These are phyloP conservation scores for Brassica incana DNA, from an alignment of 345 rosid genomes.

Conservation along the genomic window DNA sequence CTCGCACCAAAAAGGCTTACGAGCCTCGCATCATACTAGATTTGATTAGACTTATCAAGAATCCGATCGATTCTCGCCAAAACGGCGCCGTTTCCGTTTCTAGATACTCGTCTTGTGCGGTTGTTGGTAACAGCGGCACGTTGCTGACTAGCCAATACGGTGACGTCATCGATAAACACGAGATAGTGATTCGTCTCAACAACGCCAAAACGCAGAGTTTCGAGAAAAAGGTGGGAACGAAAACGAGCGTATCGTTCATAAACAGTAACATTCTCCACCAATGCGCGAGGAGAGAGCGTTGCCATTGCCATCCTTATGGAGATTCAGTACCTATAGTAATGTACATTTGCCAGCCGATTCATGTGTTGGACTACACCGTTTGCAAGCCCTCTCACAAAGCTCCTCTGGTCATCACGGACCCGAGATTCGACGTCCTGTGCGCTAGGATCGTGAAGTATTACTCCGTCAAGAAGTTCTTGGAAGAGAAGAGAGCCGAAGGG, in stretches of 20 bases:
- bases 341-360: slow-evolving; percentile 87
- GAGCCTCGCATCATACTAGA: slow-evolving; percentile 65
- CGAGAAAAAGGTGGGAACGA: slow-evolving; percentile 65
- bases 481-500: slow-evolving; percentile 49
- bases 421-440: slow-evolving; percentile 77
- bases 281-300: slow-evolving; percentile 63
- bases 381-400: slow-evolving; percentile 63
- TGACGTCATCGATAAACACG: slow-evolving; percentile 70
- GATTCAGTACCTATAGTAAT: slow-evolving; percentile 58
- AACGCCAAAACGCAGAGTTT: slow-evolving; percentile 63
- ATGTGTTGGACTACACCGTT: slow-evolving; percentile 70
- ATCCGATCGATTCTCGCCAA: slow-evolving; percentile 52
- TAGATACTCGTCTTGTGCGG: slow-evolving; percentile 73
- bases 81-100: slow-evolving; percentile 26
- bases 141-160: slow-evolving; percentile 60
- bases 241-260: slow-evolving; percentile 73
- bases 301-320: slow-evolving; percentile 89
- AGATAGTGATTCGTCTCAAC: slow-evolving; percentile 81
- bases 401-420: slow-evolving; percentile 73
- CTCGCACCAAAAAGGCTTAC: slow-evolving; percentile 51
- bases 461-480: slow-evolving; percentile 63
- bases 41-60: slow-evolving; percentile 59
- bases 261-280: slow-evolving; percentile 84
- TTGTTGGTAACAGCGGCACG: slow-evolving; percentile 91
- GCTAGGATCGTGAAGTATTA: slow-evolving; percentile 79